phyloP scores from a whole-genome alignment of 192 early-diverging fungal species.

The Anaeromyces robustus region DNA sequence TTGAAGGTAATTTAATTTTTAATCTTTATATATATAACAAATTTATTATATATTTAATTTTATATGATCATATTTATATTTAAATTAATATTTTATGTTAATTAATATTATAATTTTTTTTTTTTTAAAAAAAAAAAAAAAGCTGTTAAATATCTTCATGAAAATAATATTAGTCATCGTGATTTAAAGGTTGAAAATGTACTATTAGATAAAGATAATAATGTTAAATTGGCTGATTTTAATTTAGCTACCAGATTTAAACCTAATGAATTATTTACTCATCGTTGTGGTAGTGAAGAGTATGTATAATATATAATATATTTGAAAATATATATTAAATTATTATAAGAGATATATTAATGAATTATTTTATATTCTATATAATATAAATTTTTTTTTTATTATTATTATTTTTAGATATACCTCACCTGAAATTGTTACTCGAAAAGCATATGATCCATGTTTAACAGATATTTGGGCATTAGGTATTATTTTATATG shows the following conservation, averaged over 20 bases:
- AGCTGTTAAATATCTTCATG: slow-evolving; percentile 43
- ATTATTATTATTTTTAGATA: slow-evolving; percentile 12
- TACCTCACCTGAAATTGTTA: slow-evolving; percentile 56
- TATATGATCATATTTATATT: no score
- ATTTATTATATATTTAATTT: background rate
- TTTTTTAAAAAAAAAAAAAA: background rate
- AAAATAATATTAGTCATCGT: slow-evolving; percentile 41
- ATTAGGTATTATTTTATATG: slow-evolving; percentile 21
- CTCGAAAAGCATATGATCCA: slow-evolving; percentile 46
- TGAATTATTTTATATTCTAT: no score
- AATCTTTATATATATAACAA: background rate
- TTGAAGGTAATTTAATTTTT: slow-evolving; percentile 24
- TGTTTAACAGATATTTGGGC: slow-evolving; percentile 28
- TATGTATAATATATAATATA: no score
- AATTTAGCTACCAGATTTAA: slow-evolving; percentile 14
- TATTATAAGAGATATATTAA: no score
- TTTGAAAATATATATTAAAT: background rate
- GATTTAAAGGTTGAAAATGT: slow-evolving; percentile 51
- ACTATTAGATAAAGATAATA: background rate
- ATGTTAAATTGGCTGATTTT: slow-evolving; percentile 43
- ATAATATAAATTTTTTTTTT: background rate
- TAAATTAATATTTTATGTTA: no score
- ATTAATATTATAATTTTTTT: no score
- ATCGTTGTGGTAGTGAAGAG: slow-evolving; percentile 57
- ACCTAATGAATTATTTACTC: slow-evolving; percentile 14